A percentile compares a stretch with the other conserved stretches of the same genome.
These are phyloP conservation scores for Pachysandra terminalis DNA, from an alignment of 164 flowering plant genomes.

Conservation along the genomic window DNA sequence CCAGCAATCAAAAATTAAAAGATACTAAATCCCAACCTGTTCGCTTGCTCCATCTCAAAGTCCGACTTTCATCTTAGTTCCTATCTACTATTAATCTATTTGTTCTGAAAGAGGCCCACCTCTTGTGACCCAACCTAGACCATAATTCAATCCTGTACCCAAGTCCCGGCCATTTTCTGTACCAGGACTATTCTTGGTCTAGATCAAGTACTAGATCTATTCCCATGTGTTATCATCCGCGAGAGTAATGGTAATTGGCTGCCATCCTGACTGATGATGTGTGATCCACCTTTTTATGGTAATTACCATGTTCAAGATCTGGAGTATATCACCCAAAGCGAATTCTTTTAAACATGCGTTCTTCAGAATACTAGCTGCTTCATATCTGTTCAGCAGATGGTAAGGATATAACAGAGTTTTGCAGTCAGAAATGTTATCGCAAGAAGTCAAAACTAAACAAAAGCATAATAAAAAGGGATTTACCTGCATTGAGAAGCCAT, in stretches of 20 bases:
- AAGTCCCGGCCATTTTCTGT: constrained; percentile 10
- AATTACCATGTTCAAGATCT: constrained; percentile 60
- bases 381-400: constrained; percentile 46
- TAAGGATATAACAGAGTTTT: background rate
- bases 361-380: constrained; percentile 63
- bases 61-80: background rate
- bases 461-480: background rate
- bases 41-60: constrained; percentile 5
- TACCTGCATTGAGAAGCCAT: constrained; percentile 74
- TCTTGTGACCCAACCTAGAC: background rate
- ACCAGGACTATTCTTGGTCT: constrained; percentile 8
- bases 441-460: background rate
- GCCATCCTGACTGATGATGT: constrained; percentile 73
- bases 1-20: background rate
- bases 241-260: constrained; percentile 58
- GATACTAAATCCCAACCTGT: background rate
- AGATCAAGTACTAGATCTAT: constrained; percentile 29
- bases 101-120: constrained; percentile 10
- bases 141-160: background rate
- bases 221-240: constrained; percentile 27
- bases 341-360: constrained; percentile 50
- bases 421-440: background rate
- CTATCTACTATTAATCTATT: constrained; percentile 1
- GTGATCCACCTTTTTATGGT: constrained; percentile 62
- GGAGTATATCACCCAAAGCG: constrained; percentile 69